Base-by-base conservation (phyloP, 306 rosid species). In the Rosa persica region DNA sequence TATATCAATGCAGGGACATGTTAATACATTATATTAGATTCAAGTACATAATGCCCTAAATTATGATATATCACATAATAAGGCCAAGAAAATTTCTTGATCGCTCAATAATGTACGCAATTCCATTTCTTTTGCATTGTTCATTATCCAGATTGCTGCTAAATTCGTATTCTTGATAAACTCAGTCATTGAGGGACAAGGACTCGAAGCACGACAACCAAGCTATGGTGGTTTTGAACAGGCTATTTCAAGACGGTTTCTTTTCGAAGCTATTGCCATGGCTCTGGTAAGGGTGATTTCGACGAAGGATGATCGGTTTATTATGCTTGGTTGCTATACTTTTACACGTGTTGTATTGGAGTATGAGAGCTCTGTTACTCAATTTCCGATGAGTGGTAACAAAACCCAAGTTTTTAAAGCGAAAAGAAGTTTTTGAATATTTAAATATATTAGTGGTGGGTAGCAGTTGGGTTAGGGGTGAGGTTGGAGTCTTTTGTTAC, bases 321-420 rank as follows among this genome's bases (percentile, higher is more conserved):
- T 94, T 74, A 83, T 89, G 78, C 82, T 92, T 46, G 96, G 93
- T 39, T 92, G 98, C 97, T 94, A 97, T 82, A 49, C 87, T 5
- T 89, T 94, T 38, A 87, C 88, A 25, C 90, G 98, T 54, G 81
- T 77, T 66, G 87, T 92, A 39, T 76, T 87, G 23, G 92, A 92
- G 61, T 89, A 44, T 34, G 93, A 92, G 58, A 73, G 43, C 77
- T 80, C 85, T 62, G 44, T 36, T n/a, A 70, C 70, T 70, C 90
- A 85, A 34, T 84, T 84, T 67, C 36, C 86, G 73, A 76, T 89
- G 76, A 74, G 73, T 46, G 97, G 98, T 94, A 83, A 44, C 12
- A 1, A 68, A 23, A 23, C 20, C 7, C 15, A 8, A 67, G 42
- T 52, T 54, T 55, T 39, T 22, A 40, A 13, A 73, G 77, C 19